Evolutionary conservation across 2,329 filamentous ascomycete species (phyloP).

Genomic region (Xylariales sp.): DNA sequence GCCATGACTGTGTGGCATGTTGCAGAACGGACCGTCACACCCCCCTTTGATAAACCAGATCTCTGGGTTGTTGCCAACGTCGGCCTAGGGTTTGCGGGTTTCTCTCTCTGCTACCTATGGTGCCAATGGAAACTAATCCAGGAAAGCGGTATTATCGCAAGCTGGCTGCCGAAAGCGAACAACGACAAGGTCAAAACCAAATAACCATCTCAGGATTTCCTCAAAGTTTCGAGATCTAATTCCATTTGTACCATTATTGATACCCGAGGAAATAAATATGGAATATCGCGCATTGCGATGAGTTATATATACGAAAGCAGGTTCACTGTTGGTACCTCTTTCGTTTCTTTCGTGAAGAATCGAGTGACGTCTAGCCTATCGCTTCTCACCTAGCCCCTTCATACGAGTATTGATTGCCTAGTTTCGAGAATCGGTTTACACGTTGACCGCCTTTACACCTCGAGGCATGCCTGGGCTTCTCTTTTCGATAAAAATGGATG

Average conservation of each 20-base stretch:
- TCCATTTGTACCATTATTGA: constrained; percentile 32
- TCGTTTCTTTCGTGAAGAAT: not conserved
- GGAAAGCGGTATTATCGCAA: constrained; percentile 66
- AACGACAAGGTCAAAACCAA: constrained; percentile 45
- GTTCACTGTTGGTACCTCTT: not conserved
- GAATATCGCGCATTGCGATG: constrained; percentile 9
- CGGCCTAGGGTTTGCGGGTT: constrained; percentile 84
- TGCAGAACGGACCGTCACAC: constrained; percentile 72
- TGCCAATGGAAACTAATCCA: constrained; percentile 77
- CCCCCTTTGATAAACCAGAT: constrained; percentile 85
- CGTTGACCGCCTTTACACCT: not conserved
- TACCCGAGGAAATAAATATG: constrained; percentile 30
- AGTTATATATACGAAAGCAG: not conserved
- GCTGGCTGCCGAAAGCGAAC: constrained; percentile 38
- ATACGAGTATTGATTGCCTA: not conserved
- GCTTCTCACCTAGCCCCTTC: not conserved
- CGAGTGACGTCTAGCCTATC: not conserved
- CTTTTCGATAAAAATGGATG: not conserved
- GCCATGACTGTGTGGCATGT: constrained; percentile 86
- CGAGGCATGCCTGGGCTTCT: not conserved
- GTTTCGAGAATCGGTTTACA: not conserved
- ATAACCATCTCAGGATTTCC: constrained; percentile 27
- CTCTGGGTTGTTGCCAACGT: constrained; percentile 95
- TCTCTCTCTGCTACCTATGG: constrained; percentile 90
- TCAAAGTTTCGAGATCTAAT: constrained; percentile 2